Evolutionary conservation across 2,329 filamentous ascomycete species (phyloP).

Genomic region (Simplicillium sp.): DNA sequence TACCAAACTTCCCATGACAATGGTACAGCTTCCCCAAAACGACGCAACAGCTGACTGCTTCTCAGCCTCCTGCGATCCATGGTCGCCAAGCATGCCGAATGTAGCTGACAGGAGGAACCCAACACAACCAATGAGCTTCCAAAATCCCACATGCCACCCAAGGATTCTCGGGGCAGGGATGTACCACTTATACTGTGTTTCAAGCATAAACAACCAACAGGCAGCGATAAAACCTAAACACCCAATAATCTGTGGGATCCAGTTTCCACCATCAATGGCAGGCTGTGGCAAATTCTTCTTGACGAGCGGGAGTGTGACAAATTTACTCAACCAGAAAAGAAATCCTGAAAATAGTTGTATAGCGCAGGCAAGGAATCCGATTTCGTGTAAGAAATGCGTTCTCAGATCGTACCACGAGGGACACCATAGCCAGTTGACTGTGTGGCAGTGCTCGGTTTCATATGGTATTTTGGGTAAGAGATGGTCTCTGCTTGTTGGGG

Average conservation of each 20-base stretch:
- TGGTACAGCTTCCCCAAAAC: constrained; percentile 34
- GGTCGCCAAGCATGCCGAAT: constrained; percentile 44
- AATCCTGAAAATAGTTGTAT: constrained; percentile 48
- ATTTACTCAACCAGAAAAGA: constrained; percentile 43
- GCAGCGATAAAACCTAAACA: constrained; percentile 52
- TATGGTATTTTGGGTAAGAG: too few species aligned
- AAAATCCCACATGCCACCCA: constrained; percentile 59
- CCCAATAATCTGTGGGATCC: constrained; percentile 51
- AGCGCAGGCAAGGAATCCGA: constrained; percentile 53
- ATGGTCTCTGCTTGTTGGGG: too few species aligned
- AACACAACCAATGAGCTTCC: constrained; percentile 54
- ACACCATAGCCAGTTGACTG: constrained; percentile 1
- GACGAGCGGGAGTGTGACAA: constrained; percentile 38
- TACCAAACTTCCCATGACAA: constrained; percentile 16
- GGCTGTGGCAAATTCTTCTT: constrained; percentile 39
- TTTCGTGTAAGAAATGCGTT: constrained; percentile 30
- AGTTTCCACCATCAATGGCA: constrained; percentile 46
- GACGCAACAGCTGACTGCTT: constrained; percentile 36
- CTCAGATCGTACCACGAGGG: constrained; percentile 4
- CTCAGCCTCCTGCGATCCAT: constrained; percentile 22
- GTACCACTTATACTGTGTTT: constrained; percentile 57
- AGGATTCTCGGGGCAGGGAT: constrained; percentile 43
- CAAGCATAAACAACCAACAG: constrained; percentile 51
- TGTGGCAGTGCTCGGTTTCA: too few species aligned
- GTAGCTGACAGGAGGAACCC: constrained; percentile 51